Evolutionary conservation across 2,329 filamentous ascomycete species (phyloP).

Genomic region (Epichloe hybrida): DNA sequence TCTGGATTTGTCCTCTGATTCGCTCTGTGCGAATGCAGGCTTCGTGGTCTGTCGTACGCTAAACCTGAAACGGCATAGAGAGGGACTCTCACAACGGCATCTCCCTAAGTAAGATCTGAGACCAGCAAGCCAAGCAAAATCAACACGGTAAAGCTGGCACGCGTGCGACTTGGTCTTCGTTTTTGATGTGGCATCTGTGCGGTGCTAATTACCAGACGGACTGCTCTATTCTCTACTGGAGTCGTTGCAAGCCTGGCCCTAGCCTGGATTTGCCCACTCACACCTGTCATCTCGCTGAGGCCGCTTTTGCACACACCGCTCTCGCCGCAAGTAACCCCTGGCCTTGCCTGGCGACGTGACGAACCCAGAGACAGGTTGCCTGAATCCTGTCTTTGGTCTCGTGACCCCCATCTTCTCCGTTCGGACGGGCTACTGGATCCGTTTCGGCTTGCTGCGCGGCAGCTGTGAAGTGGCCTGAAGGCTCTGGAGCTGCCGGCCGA

Average conservation of each 20-base stretch:
- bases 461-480: constrained; percentile 7
- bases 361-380: neutral
- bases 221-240: neutral
- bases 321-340: neutral
- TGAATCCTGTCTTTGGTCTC: neutral
- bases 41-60: neutral
- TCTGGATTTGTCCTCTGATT: neutral
- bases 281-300: constrained; percentile 1
- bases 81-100: neutral
- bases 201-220: neutral
- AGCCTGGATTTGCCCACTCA: constrained; percentile 4
- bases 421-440: constrained; percentile 4
- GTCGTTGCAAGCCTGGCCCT: constrained; percentile 3
- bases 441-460: constrained; percentile 3
- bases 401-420: constrained; percentile 6
- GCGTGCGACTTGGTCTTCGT: neutral
- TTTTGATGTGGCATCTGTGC: neutral
- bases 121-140: neutral
- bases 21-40: neutral
- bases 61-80: neutral
- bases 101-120: neutral
- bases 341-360: neutral
- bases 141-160: constrained; percentile 1
- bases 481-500: constrained; percentile 9
- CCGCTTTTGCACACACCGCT: constrained; percentile 1